Base-by-base conservation (phyloP, 2,329 filamentous ascomycete genomes). In the Triangularia setosa region DNA sequence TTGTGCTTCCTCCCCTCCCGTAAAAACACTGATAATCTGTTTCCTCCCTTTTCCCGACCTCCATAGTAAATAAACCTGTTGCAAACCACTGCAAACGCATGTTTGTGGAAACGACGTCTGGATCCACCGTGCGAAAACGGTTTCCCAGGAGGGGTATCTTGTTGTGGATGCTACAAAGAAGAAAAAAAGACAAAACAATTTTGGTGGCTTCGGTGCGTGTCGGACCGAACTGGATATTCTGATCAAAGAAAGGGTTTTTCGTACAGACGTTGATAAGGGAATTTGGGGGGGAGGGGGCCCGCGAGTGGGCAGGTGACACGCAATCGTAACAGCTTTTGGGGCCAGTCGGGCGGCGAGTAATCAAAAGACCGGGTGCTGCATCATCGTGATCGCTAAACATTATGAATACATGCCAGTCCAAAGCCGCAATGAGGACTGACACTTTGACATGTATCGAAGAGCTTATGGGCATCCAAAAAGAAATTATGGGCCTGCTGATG, bases 391-490 rank as follows among this genome's bases (percentile, higher is more conserved):
- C 59, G 59, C 61, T 57, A 28, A 58, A 59, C 58, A 68, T 68
- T 64, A 60, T 33, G 62, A 64, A 61, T 64, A 54, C 21, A 53
- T 11, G 56, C 64, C 61, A 56, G 60, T 40, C 44, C 64, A 52
- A n/a, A 28, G 63, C 56, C 55, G 63, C 56, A 23, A 35, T 60
- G 40, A 28, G 53, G 48, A 60, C 61, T 60, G 58, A 60, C 55
- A 48, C 33, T 48, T 18, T 48, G 62, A 58, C 28, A 59, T 58
- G 55, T 52, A 64, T 58, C 52, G 59, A 48, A 53, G 27, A 65
- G 62, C 65, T 65, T 60, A 63, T 60, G 59, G 27, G 61, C 66
- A 70, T 67, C 70, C 69, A 67, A 67, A 64, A 65, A 61, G n/a
- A 33, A 8, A 58, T 66, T 53, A 60, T 25, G 64, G 65, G 67